phyloP scores from a whole-genome alignment of 352 stramenopile genomes.

The Phytopythium helicoides region DNA sequence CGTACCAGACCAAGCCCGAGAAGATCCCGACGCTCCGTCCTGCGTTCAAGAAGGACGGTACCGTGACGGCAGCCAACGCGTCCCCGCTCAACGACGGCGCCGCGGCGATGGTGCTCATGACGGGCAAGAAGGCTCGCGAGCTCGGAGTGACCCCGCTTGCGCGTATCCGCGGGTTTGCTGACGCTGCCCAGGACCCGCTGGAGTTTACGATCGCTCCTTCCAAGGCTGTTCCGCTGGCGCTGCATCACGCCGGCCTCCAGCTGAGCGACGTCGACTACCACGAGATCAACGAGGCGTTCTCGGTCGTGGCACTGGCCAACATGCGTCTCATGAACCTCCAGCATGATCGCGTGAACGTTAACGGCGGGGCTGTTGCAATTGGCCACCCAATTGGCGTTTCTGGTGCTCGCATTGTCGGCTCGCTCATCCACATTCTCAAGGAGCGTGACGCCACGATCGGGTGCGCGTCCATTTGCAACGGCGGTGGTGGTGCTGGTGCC shows the following conservation, averaged over 20 bases:
- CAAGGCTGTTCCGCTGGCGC: conserved; percentile 92
- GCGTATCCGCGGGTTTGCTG: conserved; percentile 78
- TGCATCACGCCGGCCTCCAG: conserved; percentile 89
- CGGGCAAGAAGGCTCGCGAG: conserved; percentile 79
- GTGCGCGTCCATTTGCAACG: conserved; percentile 98
- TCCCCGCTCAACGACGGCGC: conserved; percentile 97
- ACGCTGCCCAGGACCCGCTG: conserved; percentile 87
- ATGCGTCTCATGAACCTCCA: conserved; percentile 94
- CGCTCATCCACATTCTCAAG: conserved; percentile 93
- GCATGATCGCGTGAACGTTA: conserved; percentile 93
- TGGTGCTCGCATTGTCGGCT: conserved; percentile 93
- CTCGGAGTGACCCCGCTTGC: conserved; percentile 76
- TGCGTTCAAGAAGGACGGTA: conserved; percentile 96
- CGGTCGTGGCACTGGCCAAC: conserved; percentile 96
- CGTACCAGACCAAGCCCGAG: conserved; percentile 85
- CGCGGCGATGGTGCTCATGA: conserved; percentile 96
- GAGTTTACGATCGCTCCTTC: conserved; percentile 97
- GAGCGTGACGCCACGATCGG: conserved; percentile 95
- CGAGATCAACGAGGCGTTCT: conserved; percentile 99
- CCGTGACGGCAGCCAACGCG: conserved; percentile 96
- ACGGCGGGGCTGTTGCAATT: conserved; percentile 91
- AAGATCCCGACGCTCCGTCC: conserved; percentile 90
- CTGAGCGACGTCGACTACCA: conserved; percentile 96
- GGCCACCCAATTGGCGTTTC: conserved; percentile 86
- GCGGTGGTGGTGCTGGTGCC: conserved; percentile 95